Evolutionary conservation across 148 eudicot species (phyloP).

Genomic region (Diospyros kaki): DNA sequence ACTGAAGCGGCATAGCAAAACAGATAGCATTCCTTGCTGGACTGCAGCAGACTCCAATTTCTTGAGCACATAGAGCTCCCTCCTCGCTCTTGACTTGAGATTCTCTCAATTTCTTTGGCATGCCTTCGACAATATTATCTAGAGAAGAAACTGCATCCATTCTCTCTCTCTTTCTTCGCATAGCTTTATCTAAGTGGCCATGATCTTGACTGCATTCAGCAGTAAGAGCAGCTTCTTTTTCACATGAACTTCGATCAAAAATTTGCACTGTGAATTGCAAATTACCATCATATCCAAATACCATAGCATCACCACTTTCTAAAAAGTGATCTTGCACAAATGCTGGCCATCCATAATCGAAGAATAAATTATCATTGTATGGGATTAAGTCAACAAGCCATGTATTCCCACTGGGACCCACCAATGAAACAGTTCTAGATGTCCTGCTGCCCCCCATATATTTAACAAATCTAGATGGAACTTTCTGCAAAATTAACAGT

Average conservation of each 20-base stretch:
- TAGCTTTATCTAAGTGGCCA: slow-evolving; percentile 17
- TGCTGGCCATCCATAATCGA: slow-evolving; percentile 67
- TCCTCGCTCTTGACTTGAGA: slow-evolving; percentile 27
- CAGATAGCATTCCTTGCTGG: slow-evolving; percentile 28
- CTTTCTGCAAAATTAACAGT: slow-evolving; percentile 42
- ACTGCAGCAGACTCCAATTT: slow-evolving; percentile 19
- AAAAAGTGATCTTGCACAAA: slow-evolving; percentile 73
- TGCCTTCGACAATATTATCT: slow-evolving; percentile 25
- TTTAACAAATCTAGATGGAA: slow-evolving; percentile 60
- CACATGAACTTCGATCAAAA: slow-evolving; percentile 78
- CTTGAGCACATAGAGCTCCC: slow-evolving; percentile 17
- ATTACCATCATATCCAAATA: slow-evolving; percentile 77
- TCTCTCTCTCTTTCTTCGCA: slow-evolving; percentile 49
- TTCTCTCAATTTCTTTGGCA: slow-evolving; percentile 53
- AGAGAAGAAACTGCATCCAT: slow-evolving; percentile 23
- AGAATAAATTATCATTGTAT: slow-evolving; percentile 42
- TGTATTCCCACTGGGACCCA: slow-evolving; percentile 77
- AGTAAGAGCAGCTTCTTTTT: slow-evolving; percentile 68
- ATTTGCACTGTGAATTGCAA: slow-evolving; percentile 64
- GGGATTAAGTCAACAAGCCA: slow-evolving; percentile 61
- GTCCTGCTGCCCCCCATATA: slow-evolving; percentile 51
- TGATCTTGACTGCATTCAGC: slow-evolving; percentile 59
- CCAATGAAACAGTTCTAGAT: slow-evolving; percentile 45
- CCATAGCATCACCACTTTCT: slow-evolving; percentile 66
- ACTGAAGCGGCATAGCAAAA: slow-evolving; percentile 38